These are phyloP conservation scores for Cryptosporidium parvum DNA, from an alignment of 169 alveolate species.

Conservation along the genomic window DNA sequence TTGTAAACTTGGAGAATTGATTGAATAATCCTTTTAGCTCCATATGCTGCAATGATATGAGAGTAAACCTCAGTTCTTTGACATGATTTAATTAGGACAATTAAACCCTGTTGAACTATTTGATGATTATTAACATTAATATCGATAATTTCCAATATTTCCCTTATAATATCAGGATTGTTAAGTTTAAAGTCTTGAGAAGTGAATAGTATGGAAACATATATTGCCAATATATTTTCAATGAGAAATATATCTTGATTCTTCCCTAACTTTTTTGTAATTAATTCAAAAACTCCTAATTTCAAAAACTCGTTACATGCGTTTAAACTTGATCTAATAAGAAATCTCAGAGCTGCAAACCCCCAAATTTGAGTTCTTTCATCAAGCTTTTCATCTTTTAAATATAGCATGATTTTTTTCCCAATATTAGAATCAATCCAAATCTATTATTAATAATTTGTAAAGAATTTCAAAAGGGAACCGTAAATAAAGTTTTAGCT, in stretches of 20 bases:
- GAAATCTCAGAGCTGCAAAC: slow-evolving; percentile 73
- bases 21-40: slow-evolving; percentile 17
- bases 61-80: slow-evolving; percentile 65
- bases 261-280: slow-evolving; percentile 38
- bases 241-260: slow-evolving; percentile 33
- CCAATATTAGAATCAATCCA: slow-evolving; percentile 66
- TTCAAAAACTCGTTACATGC: slow-evolving; percentile 50
- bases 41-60: slow-evolving; percentile 55
- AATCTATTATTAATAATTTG: neutral
- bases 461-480: neutral
- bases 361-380: slow-evolving; percentile 72
- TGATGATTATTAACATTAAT: neutral
- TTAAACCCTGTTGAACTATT: slow-evolving; percentile 17
- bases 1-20: slow-evolving; percentile 12
- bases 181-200: slow-evolving; percentile 45
- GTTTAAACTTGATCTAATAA: slow-evolving; percentile 34
- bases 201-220: slow-evolving; percentile 29
- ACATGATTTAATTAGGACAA: slow-evolving; percentile 38
- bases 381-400: slow-evolving; percentile 27
- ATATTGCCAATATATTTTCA: slow-evolving; percentile 58
- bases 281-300: slow-evolving; percentile 55
- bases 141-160: slow-evolving; percentile 7
- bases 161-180: slow-evolving; percentile 33
- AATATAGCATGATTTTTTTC: slow-evolving; percentile 7
- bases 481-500: neutral